Conservation (phyloP, 306 rosid species). For the Acmispon strigosus region DNA sequence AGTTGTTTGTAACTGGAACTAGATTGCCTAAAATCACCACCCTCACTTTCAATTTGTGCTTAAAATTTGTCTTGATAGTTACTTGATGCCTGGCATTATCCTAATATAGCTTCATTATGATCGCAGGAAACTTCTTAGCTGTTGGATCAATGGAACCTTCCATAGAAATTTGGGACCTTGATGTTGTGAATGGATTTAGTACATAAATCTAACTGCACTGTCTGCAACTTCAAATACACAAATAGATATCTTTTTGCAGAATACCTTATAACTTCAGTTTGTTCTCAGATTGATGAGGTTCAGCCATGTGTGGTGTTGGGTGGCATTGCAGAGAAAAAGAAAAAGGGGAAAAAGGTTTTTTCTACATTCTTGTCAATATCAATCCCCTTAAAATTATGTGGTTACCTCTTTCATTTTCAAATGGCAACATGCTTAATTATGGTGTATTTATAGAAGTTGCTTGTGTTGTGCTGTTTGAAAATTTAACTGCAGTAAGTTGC, state of each 20-base stretch:
- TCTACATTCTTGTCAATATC: conserved; percentile 13
- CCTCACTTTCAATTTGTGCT: background rate
- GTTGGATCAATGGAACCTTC: conserved; percentile 89
- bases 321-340: conserved; percentile 57
- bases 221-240: background rate
- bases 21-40: background rate
- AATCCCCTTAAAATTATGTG: background rate
- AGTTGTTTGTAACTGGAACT: background rate
- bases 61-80: background rate
- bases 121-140: conserved; percentile 77
- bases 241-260: background rate
- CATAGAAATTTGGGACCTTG: conserved; percentile 96
- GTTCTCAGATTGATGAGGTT: conserved; percentile 70
- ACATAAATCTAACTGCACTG: background rate
- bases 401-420: background rate
- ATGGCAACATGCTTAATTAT: background rate
- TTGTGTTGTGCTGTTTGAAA: background rate
- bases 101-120: conserved; percentile 4
- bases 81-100: background rate
- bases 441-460: conserved; percentile 2
- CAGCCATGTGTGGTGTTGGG: conserved; percentile 71
- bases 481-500: background rate
- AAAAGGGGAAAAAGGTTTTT: conserved; percentile 55
- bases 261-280: conserved; percentile 4
- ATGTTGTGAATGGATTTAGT: conserved; percentile 51